Percentiles rank a stretch among this genome's conserved stretches.
These are phyloP conservation scores for Durotheca rogersii DNA, from an alignment of 495 filamentous ascomycete genomes.

Conservation along the genomic window DNA sequence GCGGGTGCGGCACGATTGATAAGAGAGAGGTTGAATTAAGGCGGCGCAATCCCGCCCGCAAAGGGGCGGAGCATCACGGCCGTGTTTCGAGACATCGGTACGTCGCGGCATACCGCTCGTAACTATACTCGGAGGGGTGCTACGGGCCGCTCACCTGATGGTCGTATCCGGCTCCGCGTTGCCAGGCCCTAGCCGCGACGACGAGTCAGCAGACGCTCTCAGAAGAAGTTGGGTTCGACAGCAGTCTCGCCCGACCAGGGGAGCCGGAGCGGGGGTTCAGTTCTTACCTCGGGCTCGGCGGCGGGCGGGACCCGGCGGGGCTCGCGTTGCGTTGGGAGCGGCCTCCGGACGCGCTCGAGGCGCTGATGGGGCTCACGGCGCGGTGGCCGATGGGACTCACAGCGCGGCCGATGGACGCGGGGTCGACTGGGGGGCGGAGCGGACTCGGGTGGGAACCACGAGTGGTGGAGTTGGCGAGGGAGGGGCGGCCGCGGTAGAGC, in stretches of 20 bases:
- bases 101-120: too few species aligned
- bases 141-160: too few species aligned
- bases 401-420: conserved; percentile 14
- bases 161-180: conserved; percentile 57
- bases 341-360: conserved; percentile 15
- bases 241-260: too few species aligned
- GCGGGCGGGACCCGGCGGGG: conserved; percentile 37
- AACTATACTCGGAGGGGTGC: too few species aligned
- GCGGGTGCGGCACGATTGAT: too few species aligned
- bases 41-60: too few species aligned
- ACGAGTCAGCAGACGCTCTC: conserved; percentile 10
- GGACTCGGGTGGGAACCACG: conserved; percentile 18
- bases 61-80: too few species aligned
- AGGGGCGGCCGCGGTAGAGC: conserved; percentile 27
- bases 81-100: too few species aligned
- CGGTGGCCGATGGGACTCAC: too few species aligned
- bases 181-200: conserved; percentile 48
- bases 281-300: conserved; percentile 42
- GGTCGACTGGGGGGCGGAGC: conserved; percentile 21
- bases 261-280: too few species aligned
- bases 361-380: conserved; percentile 23
- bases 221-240: background rate
- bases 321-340: conserved; percentile 39
- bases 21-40: too few species aligned
- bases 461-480: conserved; percentile 25